These are phyloP conservation scores for Fomitopsis pulvina DNA, from an alignment of 768 basidiomycete genomes.

Conservation along the genomic window DNA sequence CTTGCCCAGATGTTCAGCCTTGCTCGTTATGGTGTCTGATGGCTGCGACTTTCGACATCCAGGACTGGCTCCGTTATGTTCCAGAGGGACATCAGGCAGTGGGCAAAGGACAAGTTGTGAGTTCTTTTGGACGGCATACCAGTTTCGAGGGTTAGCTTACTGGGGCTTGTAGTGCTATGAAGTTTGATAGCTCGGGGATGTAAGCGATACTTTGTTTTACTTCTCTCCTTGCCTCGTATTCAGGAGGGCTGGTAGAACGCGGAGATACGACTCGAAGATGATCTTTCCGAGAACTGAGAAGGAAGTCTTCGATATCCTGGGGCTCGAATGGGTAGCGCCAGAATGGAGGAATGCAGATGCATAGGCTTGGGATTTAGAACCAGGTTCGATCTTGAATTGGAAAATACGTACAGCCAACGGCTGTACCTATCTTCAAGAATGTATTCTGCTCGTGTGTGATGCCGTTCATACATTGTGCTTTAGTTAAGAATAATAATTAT, in stretches of 20 bases:
- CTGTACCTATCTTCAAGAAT: too few species aligned
- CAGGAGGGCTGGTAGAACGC: slow-evolving; percentile 36
- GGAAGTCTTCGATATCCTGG: slow-evolving; percentile 68
- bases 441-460: too few species aligned
- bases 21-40: not conserved
- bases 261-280: slow-evolving; percentile 54
- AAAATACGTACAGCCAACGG: too few species aligned
- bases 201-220: slow-evolving; percentile 35
- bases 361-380: not conserved
- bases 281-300: slow-evolving; percentile 59
- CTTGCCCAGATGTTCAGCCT: not conserved
- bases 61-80: slow-evolving; percentile 92
- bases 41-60: not conserved
- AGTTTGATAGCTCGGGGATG: slow-evolving; percentile 83
- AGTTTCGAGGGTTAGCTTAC: too few species aligned
- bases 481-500: too few species aligned
- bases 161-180: slow-evolving; percentile 52
- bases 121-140: too few species aligned
- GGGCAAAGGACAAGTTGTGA: slow-evolving; percentile 59
- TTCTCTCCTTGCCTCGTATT: not conserved
- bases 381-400: too few species aligned
- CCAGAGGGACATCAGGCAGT: slow-evolving; percentile 73
- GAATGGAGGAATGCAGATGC: slow-evolving; percentile 65
- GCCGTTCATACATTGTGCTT: too few species aligned
- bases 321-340: slow-evolving; percentile 66